Conservation (phyloP, 352 stramenopile species). For the Blastocystis sp. region DNA sequence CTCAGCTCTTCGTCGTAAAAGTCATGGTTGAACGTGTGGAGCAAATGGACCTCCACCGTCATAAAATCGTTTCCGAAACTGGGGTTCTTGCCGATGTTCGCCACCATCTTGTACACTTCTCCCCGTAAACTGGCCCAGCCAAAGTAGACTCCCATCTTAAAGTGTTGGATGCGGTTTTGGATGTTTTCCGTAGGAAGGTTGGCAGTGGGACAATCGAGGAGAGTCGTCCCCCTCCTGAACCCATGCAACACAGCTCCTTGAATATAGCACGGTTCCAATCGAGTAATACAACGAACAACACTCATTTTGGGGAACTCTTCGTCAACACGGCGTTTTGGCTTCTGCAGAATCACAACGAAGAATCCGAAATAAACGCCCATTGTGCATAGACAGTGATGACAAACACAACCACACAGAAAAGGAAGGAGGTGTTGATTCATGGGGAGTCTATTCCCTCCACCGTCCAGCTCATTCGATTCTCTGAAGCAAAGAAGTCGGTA, state of each 20-base stretch:
- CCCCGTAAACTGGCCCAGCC: slow-evolving; percentile 60
- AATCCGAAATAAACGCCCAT: neutral
- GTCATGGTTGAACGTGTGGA: slow-evolving; percentile 66
- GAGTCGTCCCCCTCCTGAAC: slow-evolving; percentile 27
- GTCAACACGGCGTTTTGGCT: neutral
- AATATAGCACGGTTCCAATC: neutral
- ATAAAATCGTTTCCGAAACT: slow-evolving; percentile 55
- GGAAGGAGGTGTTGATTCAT: neutral
- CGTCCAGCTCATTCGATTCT: neutral
- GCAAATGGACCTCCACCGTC: slow-evolving; percentile 60
- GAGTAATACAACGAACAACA: slow-evolving; percentile 58
- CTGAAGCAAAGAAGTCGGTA: neutral
- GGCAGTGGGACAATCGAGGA: slow-evolving; percentile 56
- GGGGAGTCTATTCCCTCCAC: neutral
- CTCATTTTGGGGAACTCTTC: slow-evolving; percentile 17
- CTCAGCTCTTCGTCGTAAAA: slow-evolving; percentile 69
- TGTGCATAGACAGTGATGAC: no score
- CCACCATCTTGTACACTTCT: slow-evolving; percentile 61
- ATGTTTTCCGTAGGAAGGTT: slow-evolving; percentile 41
- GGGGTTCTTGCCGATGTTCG: slow-evolving; percentile 68
- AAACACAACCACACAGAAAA: neutral
- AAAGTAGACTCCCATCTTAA: slow-evolving; percentile 66
- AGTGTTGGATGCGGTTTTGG: slow-evolving; percentile 31
- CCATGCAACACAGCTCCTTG: slow-evolving; percentile 31
- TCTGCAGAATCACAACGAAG: neutral